Conservation (phyloP, 163 green algal genomes). For the Coccomyxa subellipsoidea region DNA sequence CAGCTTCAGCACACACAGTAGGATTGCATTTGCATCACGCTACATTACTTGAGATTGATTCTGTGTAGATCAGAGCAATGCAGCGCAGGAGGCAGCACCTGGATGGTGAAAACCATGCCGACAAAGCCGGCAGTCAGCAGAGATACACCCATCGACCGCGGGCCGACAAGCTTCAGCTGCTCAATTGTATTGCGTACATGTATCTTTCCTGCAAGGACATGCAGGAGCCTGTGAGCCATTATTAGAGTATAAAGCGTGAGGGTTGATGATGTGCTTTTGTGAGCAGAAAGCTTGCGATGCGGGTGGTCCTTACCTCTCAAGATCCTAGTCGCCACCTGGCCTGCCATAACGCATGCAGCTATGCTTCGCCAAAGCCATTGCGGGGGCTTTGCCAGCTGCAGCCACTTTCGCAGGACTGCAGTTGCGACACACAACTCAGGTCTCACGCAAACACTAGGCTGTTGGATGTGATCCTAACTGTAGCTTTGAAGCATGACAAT, state of each 20-base stretch:
- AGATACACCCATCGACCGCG: slow-evolving; percentile 88
- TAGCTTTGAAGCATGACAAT: neutral
- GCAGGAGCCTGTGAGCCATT: too few species aligned
- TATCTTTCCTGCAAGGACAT: slow-evolving; percentile 82
- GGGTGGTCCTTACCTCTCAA: slow-evolving; percentile 58
- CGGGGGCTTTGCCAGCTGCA: slow-evolving; percentile 46
- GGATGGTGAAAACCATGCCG: slow-evolving; percentile 99
- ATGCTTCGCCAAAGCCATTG: slow-evolving; percentile 79
- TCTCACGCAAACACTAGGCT: too few species aligned
- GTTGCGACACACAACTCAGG: neutral
- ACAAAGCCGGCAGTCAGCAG: slow-evolving; percentile 96
- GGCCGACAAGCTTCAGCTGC: slow-evolving; percentile 93
- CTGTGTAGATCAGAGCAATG: too few species aligned
- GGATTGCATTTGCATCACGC: too few species aligned
- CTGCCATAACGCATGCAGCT: slow-evolving; percentile 74
- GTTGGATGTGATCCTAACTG: neutral
- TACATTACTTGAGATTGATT: too few species aligned
- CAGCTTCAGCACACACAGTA: neutral
- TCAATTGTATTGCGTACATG: slow-evolving; percentile 90
- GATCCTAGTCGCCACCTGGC: slow-evolving; percentile 80
- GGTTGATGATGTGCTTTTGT: too few species aligned
- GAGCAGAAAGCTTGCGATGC: too few species aligned
- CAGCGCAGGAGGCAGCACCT: slow-evolving; percentile 55
- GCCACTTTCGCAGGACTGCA: slow-evolving; percentile 7
- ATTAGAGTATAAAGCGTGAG: too few species aligned